Base-by-base conservation (phyloP, 306 rosid species). In the Cicer arietinum region DNA sequence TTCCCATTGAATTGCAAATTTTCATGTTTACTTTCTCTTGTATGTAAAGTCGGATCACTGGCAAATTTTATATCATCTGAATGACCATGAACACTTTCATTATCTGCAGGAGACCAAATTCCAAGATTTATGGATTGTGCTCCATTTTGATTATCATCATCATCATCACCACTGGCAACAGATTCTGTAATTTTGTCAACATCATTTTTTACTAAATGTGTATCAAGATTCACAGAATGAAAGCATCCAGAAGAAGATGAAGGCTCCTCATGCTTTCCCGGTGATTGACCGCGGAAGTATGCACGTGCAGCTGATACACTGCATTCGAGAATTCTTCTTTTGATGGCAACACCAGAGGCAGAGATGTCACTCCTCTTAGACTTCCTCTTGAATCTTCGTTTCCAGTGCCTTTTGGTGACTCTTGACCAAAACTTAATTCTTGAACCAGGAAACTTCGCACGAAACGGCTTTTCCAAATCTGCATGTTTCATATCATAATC, bases 401-500 rank as follows among this genome's bases (percentile, higher is more conserved):
- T 83, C 77, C 71, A 78, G 58, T 78, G 85, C 79, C 88, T 84
- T 79, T 84, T 80, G 57, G 84, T 80, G 80, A 80, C 80, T 81
- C 79, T 87, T 18, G 95, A 84, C 91, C 86, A 88, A 82, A 88
- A 87, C 67, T 83, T 83, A 68, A 85, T 88, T 78, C 88, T 88
- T n/a, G 82, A 74, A 78, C 87, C 89, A 14, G 91, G 95, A 68
- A 80, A 85, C 76, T 90, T 86, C 40, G 69, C 86, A 73, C 87
- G 90, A 83, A 94, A 91, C 18, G 96, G 78, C 80, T 89, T 90
- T 84, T 94, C 98, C 84, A 92, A 77, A 83, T 80, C 89, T 2
- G 91, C 96, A 85, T 91, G 98, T 71, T 88, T 91, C 77, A 54
- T 84, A 58, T 91, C 85, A 75, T 90, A 94, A 75, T 91, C 98